Base-by-base conservation (phyloP, 2,329 filamentous ascomycete genomes). In the Epichloe sibirici region DNA sequence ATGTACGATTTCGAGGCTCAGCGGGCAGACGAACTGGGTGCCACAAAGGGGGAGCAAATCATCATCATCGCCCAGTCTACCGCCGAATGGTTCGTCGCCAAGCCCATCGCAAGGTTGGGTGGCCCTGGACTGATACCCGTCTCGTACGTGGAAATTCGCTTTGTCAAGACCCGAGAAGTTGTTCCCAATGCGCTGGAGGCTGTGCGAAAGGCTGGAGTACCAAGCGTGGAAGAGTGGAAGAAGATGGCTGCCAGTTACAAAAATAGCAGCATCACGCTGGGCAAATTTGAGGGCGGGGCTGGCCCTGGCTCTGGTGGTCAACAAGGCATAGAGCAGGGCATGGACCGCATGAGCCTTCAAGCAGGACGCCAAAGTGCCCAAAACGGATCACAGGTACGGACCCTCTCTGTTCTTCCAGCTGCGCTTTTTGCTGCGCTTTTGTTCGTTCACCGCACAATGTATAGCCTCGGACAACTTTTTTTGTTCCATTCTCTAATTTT, bases 201-300 rank as follows among this genome's bases (percentile, higher is more conserved):
- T 1, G 88, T 98, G 52, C 81, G 82, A 61, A 83, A 85, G 60
- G 93, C 93, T 2, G 90, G 91, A 21, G 90, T 98, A 7, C 93
- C 93, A 12, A 86, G 85, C 62, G 93, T 98, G 3, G 93, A 98
- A 65, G 93, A 98, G 63, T 98, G 93, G 93, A 98, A 98, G 75
- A 95, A 94, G 72, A 96, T 96, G 89, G 90, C 93, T 0, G 91
- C 91, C 52, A 91, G 96, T 58, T 98, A 98, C 72, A 98, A 98
- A 75, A 96, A 97, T 67, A 95, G 90, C 67, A 97, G 93, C 70
- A 97, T 98, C 65, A 91, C 90, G 0, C 74, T 98, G 43, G 93
- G 93, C 59, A 95, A 91, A 69, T 91, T 94, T 59, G 88, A 91
- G 61, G 75, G 72, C 54, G 75, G 79, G 52, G 66, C 64, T 21